A percentile compares a stretch with the other conserved stretches of the same genome.
These are phyloP conservation scores for Phoma sp. DNA, from an alignment of 2,329 filamentous ascomycete genomes.

Conservation along the genomic window DNA sequence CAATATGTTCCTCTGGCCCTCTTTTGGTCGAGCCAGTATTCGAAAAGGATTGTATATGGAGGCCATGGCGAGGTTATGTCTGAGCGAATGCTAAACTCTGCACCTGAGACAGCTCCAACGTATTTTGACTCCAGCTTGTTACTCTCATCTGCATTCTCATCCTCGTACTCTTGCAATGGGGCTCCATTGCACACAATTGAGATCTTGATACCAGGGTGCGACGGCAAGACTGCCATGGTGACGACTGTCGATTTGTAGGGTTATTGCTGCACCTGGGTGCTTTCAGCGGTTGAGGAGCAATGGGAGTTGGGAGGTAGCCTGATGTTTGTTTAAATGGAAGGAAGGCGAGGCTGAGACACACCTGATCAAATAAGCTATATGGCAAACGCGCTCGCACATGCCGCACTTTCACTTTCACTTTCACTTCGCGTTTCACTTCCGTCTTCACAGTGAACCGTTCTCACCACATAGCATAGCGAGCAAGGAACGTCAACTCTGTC, in stretches of 20 bases:
- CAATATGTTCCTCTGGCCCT: background rate
- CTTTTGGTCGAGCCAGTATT: slow-evolving; percentile 29
- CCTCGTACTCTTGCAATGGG: slow-evolving; percentile 35
- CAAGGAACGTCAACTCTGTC: background rate
- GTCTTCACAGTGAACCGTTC: too few species aligned
- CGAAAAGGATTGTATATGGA: slow-evolving; percentile 9
- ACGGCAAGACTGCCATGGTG: slow-evolving; percentile 30
- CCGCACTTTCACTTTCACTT: background rate
- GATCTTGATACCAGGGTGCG: slow-evolving; percentile 21
- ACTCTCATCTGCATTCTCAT: slow-evolving; percentile 27
- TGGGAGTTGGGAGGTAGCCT: background rate
- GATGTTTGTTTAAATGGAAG: slow-evolving; percentile 1
- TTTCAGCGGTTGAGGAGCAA: background rate
- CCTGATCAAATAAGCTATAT: background rate
- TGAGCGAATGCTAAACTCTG: slow-evolving; percentile 28
- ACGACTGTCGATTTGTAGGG: background rate
- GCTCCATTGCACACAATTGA: slow-evolving; percentile 29
- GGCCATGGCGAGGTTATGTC: slow-evolving; percentile 2
- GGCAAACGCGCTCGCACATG: background rate
- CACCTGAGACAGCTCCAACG: slow-evolving; percentile 38
- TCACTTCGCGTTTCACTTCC: slow-evolving; percentile 1
- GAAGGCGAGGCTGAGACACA: background rate
- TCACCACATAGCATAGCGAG: background rate
- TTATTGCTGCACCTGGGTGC: background rate
- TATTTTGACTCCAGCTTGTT: slow-evolving; percentile 33